Evolutionary conservation across 192 early-diverging fungal species (phyloP).

Genomic region (Linnemannia hyalina): DNA sequence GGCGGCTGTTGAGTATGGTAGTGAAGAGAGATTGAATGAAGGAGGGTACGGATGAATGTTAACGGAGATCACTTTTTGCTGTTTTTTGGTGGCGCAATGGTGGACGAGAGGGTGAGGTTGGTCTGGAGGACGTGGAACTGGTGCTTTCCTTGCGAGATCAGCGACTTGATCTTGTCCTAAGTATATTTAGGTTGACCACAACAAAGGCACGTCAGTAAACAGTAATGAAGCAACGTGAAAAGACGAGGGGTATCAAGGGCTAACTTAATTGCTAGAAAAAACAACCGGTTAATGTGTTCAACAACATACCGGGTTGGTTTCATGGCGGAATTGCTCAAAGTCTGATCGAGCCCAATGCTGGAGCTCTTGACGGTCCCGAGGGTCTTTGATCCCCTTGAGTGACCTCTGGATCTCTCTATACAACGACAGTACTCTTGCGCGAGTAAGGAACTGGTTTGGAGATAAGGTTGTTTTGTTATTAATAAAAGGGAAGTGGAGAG

Average conservation of each 20-base stretch:
- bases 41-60: neutral
- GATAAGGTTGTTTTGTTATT: neutral
- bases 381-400: conserved; percentile 39
- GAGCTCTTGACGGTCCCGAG: conserved; percentile 42
- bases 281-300: neutral
- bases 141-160: conserved; percentile 54
- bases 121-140: conserved; percentile 50
- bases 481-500: neutral
- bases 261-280: neutral
- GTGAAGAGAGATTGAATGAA: neutral
- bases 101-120: conserved; percentile 39
- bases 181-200: neutral
- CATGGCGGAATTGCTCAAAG: conserved; percentile 52
- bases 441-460: conserved; percentile 38
- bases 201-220: neutral
- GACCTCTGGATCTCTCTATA: conserved; percentile 51
- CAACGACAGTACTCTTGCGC: conserved; percentile 43
- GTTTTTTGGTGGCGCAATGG: conserved; percentile 19
- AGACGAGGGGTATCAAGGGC: neutral
- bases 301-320: conserved; percentile 44
- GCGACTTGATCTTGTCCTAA: conserved; percentile 55
- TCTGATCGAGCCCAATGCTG: conserved; percentile 50
- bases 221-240: neutral
- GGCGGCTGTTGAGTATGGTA: neutral
- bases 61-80: conserved; percentile 21